These are phyloP conservation scores for Aspergillus latus DNA, from an alignment of 2,329 filamentous ascomycete genomes.

Conservation along the genomic window DNA sequence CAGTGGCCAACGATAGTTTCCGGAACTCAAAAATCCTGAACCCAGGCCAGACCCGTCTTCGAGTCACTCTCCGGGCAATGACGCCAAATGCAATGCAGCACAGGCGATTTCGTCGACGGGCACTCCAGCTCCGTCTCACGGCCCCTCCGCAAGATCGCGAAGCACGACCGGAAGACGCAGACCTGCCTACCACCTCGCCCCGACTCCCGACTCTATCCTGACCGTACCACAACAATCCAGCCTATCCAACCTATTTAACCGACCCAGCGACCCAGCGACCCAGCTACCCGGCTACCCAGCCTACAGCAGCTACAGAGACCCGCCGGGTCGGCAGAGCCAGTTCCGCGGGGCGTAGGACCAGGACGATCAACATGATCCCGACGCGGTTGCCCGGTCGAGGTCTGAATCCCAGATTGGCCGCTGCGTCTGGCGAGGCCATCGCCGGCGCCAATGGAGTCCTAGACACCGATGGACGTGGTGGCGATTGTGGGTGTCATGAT, in stretches of 20 bases:
- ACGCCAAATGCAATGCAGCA: background rate
- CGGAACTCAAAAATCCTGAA: background rate
- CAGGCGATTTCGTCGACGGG: background rate
- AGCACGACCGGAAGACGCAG: background rate
- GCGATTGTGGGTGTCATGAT: slow-evolving; percentile 9
- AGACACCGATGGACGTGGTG: background rate
- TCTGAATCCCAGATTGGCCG: slow-evolving; percentile 27
- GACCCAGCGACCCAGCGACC: background rate
- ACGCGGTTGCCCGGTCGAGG: background rate
- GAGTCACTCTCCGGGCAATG: background rate
- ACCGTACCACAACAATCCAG: too few relatives aligned
- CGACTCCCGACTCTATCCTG: too few relatives aligned
- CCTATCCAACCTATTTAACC: background rate
- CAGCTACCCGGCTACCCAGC: background rate
- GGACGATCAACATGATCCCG: background rate
- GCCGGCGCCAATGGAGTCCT: slow-evolving; percentile 17
- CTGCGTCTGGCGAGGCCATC: slow-evolving; percentile 28
- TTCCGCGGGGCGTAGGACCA: slow-evolving; percentile 14
- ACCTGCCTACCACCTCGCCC: background rate
- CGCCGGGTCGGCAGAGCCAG: slow-evolving; percentile 18
- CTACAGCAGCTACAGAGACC: slow-evolving; percentile 12
- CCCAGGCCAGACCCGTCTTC: background rate
- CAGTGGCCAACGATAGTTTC: background rate
- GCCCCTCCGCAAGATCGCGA: background rate
- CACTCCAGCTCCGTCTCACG: background rate